These are phyloP conservation scores for Wickerhamomyces strasburgensis DNA, from an alignment of 805 yeast species.

Conservation along the genomic window DNA sequence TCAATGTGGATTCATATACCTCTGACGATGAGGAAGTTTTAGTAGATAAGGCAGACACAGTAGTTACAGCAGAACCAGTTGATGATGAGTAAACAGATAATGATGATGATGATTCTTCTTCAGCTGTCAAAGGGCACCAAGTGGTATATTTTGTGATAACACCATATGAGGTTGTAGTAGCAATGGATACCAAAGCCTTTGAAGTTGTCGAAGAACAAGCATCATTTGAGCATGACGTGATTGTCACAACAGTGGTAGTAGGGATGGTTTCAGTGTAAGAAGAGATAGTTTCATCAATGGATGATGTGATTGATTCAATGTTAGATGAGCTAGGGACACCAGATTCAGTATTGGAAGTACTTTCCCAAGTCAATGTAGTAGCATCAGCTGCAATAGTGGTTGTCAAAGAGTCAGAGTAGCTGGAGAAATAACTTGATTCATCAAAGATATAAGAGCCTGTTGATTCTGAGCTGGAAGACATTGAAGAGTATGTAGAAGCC, in stretches of 20 bases:
- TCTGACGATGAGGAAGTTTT: neutral
- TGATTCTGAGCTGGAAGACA: neutral
- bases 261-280: conserved; percentile 1
- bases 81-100: neutral
- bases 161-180: conserved; percentile 31
- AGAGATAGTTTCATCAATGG: neutral
- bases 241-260: conserved; percentile 17
- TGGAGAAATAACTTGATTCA: too few relatives aligned
- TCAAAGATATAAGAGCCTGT: too few relatives aligned
- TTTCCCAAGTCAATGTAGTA: neutral
- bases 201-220: conserved; percentile 13
- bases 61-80: neutral
- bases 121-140: conserved; percentile 19
- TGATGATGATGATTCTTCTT: neutral
- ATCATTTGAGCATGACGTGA: conserved; percentile 18
- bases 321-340: too few relatives aligned
- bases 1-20: too few relatives aligned
- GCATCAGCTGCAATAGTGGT: neutral
- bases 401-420: too few relatives aligned
- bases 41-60: neutral
- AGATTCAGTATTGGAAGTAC: too few relatives aligned
- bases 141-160: conserved; percentile 23
- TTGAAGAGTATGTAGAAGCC: neutral
- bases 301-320: too few relatives aligned
- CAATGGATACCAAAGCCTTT: conserved; percentile 21